Evolutionary conservation across 257 asterid genomes (phyloP).

Genomic region (Solanum ossicruentum): DNA sequence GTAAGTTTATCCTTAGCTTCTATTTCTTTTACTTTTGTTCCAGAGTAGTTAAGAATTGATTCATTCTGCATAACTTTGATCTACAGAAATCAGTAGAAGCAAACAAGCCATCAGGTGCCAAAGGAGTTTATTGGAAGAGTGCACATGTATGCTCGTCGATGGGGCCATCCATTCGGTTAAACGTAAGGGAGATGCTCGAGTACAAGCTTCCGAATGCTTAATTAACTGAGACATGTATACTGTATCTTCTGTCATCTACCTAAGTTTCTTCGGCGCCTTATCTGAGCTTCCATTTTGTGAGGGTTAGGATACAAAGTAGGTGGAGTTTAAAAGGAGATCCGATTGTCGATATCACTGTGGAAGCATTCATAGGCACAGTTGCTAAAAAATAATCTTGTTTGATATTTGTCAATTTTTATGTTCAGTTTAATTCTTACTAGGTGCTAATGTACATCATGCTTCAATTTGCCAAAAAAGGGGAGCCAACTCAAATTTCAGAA

Average conservation of each 20-base stretch:
- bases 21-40: neutral
- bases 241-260: constrained; percentile 8
- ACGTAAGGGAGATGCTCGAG: constrained; percentile 67
- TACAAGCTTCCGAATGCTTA: constrained; percentile 43
- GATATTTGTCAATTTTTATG: neutral
- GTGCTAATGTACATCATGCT: neutral
- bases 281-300: neutral
- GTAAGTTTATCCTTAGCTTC: constrained; percentile 20
- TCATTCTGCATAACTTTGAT: neutral
- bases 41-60: neutral
- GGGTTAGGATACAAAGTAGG: neutral
- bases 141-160: constrained; percentile 88
- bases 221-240: constrained; percentile 24
- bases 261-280: neutral
- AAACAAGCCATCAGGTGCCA: constrained; percentile 90
- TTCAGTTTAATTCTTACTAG: neutral
- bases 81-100: constrained; percentile 85
- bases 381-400: neutral
- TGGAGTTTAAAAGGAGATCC: neutral
- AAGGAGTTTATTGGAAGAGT: constrained; percentile 91
- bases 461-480: neutral
- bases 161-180: constrained; percentile 95
- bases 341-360: neutral
- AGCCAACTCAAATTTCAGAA: neutral
- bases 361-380: neutral